A percentile compares a stretch with the other conserved stretches of the same genome.
These are phyloP conservation scores for Periglandula ipomoeae DNA, from an alignment of 2,329 filamentous ascomycete species.

Conservation along the genomic window DNA sequence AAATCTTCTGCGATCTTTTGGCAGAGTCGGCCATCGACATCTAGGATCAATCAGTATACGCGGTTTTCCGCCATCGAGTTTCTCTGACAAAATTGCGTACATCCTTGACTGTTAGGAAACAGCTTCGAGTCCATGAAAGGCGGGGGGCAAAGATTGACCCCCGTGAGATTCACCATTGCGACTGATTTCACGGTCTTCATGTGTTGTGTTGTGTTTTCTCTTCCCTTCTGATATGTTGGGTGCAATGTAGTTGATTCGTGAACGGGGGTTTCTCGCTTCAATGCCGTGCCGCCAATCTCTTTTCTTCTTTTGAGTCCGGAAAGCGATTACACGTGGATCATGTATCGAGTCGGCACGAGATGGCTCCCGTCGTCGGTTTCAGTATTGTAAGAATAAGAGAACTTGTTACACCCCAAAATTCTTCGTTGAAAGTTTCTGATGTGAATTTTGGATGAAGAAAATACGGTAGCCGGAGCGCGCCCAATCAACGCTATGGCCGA, in stretches of 20 bases:
- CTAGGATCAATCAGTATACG: conserved; percentile 26
- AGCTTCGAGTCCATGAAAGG: conserved; percentile 59
- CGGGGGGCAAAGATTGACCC: conserved; percentile 45
- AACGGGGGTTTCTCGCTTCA: too few relatives aligned
- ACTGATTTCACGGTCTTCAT: neutral
- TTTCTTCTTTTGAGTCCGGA: too few relatives aligned
- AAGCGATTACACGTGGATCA: too few relatives aligned
- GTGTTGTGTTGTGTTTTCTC: neutral
- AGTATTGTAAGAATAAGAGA: too few relatives aligned
- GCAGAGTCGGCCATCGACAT: conserved; percentile 46
- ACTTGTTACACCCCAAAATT: too few relatives aligned
- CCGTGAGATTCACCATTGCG: conserved; percentile 26
- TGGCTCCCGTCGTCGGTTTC: too few relatives aligned
- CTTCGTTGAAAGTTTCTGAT: too few relatives aligned
- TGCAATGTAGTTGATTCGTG: too few relatives aligned
- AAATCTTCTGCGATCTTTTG: conserved; percentile 38
- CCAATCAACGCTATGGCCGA: neutral
- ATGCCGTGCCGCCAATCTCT: too few relatives aligned
- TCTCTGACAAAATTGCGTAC: conserved; percentile 32
- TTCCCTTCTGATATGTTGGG: neutral
- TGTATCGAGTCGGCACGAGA: too few relatives aligned
- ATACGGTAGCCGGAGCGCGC: neutral
- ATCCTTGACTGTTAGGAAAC: conserved; percentile 55
- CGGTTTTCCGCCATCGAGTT: conserved; percentile 5
- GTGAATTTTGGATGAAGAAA: too few relatives aligned